Evolutionary conservation across 805 yeast species (phyloP), one percentile per base, ranked within the genome.

Genomic region (Wickerhamomyces pijperi): DNA sequence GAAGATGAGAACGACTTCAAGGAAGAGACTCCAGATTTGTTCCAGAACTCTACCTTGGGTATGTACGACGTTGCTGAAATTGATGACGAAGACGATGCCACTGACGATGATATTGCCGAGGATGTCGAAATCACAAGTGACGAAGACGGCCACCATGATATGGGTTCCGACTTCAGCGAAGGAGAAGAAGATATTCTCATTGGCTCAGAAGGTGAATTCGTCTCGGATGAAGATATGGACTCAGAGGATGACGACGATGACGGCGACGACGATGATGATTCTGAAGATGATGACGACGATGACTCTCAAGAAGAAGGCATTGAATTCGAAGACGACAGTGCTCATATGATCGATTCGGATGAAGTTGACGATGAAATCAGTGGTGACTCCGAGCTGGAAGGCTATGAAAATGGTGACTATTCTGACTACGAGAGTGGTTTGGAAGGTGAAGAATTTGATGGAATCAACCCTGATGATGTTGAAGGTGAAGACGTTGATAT

Each of bases 11-110:
- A 71, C 20, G 85, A 79, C 29, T 65, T 64, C 33, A 63, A 64
- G 17, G 76, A 72, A 29, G 94, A 85, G 39, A 74, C 87, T 0
- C 87, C 94, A 0, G 88, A 88, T 55, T 64, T 88, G 51, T 77
- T 90, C 58, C 67, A 81, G 32, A 88, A 92, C 54, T 88, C 97
- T 0, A 84, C 97, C 0, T 65, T 90, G 32, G 97, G 96, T 2
- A 88, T 90, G 94, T 90, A 82, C 55, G 97, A 90, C 49, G 78
- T 83, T 32, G 83, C 71, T 28, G 92, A 80, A 38, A 70, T 73
- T 28, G 81, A 76, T 45, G 73, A 74, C 34, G 82, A 77, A 28
- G 81, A 74, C 12, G 78, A 72, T 8, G 74, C 65, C n/a, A 73
- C 65, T 32, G 70, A 65, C 19, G 74, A 65, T 23, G 74, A 68